phyloP scores from a whole-genome alignment of 495 filamentous ascomycete species.

The Aspergillus homomorphus region DNA sequence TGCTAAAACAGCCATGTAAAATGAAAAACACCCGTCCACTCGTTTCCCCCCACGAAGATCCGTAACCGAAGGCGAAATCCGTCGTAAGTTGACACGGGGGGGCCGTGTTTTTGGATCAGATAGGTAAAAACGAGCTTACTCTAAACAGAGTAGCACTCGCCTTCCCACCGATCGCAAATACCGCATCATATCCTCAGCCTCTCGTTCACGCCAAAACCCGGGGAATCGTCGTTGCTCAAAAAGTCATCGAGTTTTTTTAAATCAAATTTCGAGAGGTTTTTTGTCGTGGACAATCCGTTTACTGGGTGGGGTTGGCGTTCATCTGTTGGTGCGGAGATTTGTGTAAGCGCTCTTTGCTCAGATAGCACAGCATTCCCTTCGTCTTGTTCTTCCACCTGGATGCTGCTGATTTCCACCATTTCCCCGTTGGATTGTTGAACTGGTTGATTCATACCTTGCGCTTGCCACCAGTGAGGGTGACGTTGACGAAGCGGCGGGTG shows the following conservation, averaged over 20 bases:
- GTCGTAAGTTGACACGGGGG: background rate
- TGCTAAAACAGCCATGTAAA: background rate
- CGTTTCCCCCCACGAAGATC: background rate
- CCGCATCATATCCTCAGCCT: conserved; percentile 3
- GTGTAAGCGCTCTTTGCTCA: conserved; percentile 3
- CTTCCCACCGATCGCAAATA: background rate
- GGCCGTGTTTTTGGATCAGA: background rate
- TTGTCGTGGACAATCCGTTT: background rate
- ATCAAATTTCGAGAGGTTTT: background rate
- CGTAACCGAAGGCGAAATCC: background rate
- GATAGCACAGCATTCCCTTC: too few relatives aligned
- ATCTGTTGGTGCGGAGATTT: conserved; percentile 14
- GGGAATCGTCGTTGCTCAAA: conserved; percentile 3
- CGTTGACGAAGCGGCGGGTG: conserved; percentile 99
- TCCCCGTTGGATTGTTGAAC: conserved; percentile 5
- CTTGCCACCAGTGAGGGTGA: conserved; percentile 98
- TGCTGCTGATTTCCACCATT: background rate
- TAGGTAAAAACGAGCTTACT: background rate
- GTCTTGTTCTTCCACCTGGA: background rate
- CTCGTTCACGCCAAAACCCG: conserved; percentile 3
- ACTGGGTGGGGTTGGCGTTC: conserved; percentile 28
- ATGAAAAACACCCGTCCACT: background rate
- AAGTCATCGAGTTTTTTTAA: background rate
- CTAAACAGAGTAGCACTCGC: background rate
- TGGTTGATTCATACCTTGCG: conserved; percentile 71